A percentile compares a stretch with the other conserved stretches of the same genome.
phyloP scores from a whole-genome alignment of 495 filamentous ascomycete genomes.

The Penicillium cataractarum region DNA sequence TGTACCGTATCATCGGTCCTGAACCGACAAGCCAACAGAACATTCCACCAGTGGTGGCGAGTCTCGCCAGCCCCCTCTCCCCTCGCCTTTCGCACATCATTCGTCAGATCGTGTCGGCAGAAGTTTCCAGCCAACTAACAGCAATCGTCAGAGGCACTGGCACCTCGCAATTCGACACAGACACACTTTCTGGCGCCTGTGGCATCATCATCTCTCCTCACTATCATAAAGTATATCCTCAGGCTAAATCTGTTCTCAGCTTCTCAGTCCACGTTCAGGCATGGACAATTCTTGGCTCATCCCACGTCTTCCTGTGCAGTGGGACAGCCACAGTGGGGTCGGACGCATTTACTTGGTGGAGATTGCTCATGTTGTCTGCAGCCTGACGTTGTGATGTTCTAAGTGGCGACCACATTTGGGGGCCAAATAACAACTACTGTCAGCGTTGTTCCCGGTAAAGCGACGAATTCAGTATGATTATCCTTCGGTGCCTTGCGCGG shows the following conservation, averaged over 20 bases:
- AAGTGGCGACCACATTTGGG: constrained; percentile 4
- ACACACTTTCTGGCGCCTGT: not conserved
- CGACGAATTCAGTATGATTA: not conserved
- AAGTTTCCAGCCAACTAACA: constrained; percentile 4
- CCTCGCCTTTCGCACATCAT: not conserved
- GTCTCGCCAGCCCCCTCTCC: constrained; percentile 11
- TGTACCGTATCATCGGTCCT: not conserved
- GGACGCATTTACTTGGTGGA: constrained; percentile 16
- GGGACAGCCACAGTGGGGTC: constrained; percentile 28
- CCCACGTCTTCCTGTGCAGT: not conserved
- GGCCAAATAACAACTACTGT: constrained; percentile 3
- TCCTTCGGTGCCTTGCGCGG: constrained; percentile 14
- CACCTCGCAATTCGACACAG: not conserved
- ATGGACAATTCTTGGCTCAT: not conserved
- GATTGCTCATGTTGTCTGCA: constrained; percentile 7
- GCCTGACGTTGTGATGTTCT: constrained; percentile 12
- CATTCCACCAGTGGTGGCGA: constrained; percentile 17
- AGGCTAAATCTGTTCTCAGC: not conserved
- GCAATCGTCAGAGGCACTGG: not conserved
- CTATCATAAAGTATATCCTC: not conserved
- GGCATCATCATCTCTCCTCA: not conserved
- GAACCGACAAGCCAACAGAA: not conserved
- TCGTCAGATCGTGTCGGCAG: constrained; percentile 2
- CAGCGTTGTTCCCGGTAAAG: not conserved
- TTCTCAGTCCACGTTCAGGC: not conserved